A percentile compares a stretch with the other conserved stretches of the same genome.
phyloP scores from a whole-genome alignment of 2,329 filamentous ascomycete genomes.

The Sclerotinia nivalis region DNA sequence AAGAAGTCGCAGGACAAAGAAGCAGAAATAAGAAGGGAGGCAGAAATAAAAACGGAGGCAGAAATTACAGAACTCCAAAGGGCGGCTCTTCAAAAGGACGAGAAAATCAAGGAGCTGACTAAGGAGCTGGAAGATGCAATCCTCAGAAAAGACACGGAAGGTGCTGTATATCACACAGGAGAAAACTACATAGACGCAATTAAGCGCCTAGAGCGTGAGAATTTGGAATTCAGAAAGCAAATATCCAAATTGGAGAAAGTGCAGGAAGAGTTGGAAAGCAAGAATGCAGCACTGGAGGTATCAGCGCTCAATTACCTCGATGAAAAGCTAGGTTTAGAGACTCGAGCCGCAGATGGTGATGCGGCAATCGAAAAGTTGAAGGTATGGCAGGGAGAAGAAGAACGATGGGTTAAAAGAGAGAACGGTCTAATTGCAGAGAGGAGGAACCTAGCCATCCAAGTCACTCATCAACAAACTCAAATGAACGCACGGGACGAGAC shows the following conservation, averaged over 20 bases:
- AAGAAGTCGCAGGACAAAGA: not conserved
- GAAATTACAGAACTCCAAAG: not conserved
- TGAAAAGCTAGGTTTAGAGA: not conserved
- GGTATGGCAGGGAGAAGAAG: not conserved
- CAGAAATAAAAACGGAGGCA: not conserved
- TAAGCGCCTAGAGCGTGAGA: not conserved
- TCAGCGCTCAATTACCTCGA: not conserved
- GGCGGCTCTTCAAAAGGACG: not conserved
- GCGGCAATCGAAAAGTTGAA: too few relatives aligned
- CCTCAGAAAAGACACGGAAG: not conserved
- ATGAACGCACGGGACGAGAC: too few relatives aligned
- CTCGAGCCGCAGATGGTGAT: rapidly evolving
- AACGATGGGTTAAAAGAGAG: rapidly evolving
- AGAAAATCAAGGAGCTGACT: not conserved
- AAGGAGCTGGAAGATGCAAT: not conserved
- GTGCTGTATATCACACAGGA: not conserved
- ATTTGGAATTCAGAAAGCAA: not conserved
- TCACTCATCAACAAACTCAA: not conserved
- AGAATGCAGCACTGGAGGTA: not conserved
- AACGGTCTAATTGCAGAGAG: not conserved
- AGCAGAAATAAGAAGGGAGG: not conserved
- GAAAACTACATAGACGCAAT: not conserved
- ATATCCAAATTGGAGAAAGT: not conserved
- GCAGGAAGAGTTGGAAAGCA: rapidly evolving
- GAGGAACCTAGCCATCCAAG: not conserved